Conservation (phyloP, 2,329 filamentous ascomycete species). For the Diaporthe caulivora region DNA sequence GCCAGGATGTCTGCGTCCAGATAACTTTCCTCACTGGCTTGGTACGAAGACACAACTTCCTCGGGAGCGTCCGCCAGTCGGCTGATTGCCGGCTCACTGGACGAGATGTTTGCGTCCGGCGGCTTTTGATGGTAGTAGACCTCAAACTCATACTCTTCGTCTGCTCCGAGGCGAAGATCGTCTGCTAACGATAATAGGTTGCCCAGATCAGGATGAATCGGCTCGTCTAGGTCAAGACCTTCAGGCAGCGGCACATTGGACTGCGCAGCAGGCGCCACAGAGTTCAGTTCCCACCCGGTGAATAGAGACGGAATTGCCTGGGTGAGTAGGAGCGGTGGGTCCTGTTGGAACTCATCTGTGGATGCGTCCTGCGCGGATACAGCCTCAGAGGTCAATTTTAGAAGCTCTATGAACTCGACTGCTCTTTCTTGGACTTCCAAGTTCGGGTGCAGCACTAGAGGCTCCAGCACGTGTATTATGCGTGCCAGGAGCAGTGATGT, state of each 20-base stretch:
- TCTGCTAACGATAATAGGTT: constrained; percentile 74
- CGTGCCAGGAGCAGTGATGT: constrained; percentile 84
- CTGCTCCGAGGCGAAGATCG: constrained; percentile 59
- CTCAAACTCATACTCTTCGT: constrained; percentile 76
- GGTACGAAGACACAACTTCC: constrained; percentile 66
- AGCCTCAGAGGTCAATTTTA: constrained; percentile 89
- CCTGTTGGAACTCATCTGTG: constrained; percentile 65
- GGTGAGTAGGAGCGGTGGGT: constrained; percentile 86
- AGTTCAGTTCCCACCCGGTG: constrained; percentile 88
- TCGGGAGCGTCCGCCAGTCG: constrained; percentile 60
- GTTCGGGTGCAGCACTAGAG: constrained; percentile 82
- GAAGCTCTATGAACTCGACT: constrained; percentile 90
- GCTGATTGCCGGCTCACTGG: constrained; percentile 66
- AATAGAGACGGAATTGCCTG: constrained; percentile 93
- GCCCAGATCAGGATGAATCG: constrained; percentile 82
- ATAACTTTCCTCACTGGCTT: constrained; percentile 73
- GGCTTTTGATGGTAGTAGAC: constrained; percentile 72
- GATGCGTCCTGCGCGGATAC: constrained; percentile 74
- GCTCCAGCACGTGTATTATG: constrained; percentile 85
- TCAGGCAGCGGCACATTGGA: constrained; percentile 85
- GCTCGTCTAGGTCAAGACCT: constrained; percentile 81
- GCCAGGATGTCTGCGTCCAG: constrained; percentile 81
- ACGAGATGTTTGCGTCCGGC: constrained; percentile 63
- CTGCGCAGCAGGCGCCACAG: constrained; percentile 86
- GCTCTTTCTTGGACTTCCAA: constrained; percentile 95